Base-by-base conservation (phyloP, 306 rosid species). In the Fagus sylvatica region DNA sequence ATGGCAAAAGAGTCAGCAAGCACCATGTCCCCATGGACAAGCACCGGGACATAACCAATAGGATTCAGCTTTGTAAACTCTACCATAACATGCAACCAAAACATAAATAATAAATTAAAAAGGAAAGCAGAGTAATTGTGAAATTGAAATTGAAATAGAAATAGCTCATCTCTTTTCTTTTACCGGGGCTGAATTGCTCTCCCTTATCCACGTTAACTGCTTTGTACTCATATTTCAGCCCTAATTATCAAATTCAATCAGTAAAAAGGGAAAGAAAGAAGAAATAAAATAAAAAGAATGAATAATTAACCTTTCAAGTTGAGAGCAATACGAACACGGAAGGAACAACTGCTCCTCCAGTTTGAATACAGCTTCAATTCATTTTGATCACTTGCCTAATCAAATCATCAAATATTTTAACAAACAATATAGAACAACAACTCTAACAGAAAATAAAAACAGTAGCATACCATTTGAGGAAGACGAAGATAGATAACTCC, bases 1-100 rank as follows among this genome's bases (percentile, higher is more conserved):
- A 95, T 92, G 78, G 98, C 97, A 53, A 84, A 76, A 62, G 98
- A 95, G 79, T 95, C 97, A 3, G 79, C 71, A 77, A 95, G 32
- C 0, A 84, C 85, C 11, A 73, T 1, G 70, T 79, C 74, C 73
- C 87, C 97, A 80, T 95, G 93, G 53, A 80, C 83, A 0, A 91
- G 92, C 59, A 81, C 91, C 2, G 95, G 97, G 39, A 92, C 95
- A 36, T 66, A 84, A 6, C 98, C 95, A 13, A 84, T 32, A 34
- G 97, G 97, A 75, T 91, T 92, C 53, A 95, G 78, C 82, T 86
- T 74, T 48, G 48, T 82, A 71, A 89, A 89, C 53, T 91, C 98
- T 93, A 46, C 3, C 3, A 9, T 43, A 43, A 71, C 71, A 64
- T 0, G 54, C 32, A 49, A 33, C 30, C n/a, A n/a, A n/a, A 4